A percentile compares a stretch with the other conserved stretches of the same genome.
phyloP scores from a whole-genome alignment of 2,329 filamentous ascomycete species.

The Tolypocladium tropicale region DNA sequence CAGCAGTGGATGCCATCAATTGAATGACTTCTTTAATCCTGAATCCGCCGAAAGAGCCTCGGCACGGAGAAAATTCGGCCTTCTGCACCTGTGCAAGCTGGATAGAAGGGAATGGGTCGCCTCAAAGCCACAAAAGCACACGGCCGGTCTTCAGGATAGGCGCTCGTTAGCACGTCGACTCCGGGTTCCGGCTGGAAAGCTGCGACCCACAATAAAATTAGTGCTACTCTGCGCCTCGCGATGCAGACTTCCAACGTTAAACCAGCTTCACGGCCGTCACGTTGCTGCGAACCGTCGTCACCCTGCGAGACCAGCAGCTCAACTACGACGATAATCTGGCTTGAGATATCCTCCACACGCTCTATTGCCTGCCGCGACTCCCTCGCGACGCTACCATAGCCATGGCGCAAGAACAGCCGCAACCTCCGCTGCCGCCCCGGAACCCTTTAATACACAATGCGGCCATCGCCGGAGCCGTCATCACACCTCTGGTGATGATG shows the following conservation, averaged over 20 bases:
- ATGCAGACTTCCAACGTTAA: not conserved
- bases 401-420: conserved; percentile 18
- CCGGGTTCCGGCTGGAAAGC: not conserved
- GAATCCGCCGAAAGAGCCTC: no score
- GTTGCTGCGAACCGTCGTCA: not conserved
- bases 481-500: conserved; percentile 36
- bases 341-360: no score
- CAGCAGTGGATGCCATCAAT: not conserved
- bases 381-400: not conserved
- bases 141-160: no score
- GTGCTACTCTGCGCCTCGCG: not conserved
- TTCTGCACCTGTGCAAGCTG: not conserved
- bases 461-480: conserved; percentile 35
- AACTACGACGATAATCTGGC: not conserved
- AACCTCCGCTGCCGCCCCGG: conserved; percentile 19
- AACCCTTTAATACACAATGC: conserved; percentile 33
- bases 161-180: no score
- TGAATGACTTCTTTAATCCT: not conserved
- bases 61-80: not conserved
- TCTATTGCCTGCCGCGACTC: not conserved
- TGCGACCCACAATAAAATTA: not conserved
- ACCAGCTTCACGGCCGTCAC: not conserved
- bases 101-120: not conserved
- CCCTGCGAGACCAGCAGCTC: not conserved
- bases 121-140: no score